phyloP scores from a whole-genome alignment of 1,284 basidiomycete genomes.

The Rhodofomes roseus region DNA sequence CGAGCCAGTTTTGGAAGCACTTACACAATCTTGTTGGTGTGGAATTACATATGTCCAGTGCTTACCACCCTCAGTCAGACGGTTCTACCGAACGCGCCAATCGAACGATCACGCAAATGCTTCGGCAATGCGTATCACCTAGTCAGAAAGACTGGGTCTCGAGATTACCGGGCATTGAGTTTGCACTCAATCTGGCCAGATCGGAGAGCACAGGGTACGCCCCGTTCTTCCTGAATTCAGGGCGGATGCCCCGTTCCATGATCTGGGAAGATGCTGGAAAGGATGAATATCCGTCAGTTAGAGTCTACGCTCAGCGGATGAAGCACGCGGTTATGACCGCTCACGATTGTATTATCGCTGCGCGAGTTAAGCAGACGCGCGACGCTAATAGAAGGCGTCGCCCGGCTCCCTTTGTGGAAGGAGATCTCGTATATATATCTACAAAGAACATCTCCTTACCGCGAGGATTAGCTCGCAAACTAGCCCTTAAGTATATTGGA shows the following conservation, averaged over 20 bases:
- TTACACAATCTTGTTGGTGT: constrained; percentile 31
- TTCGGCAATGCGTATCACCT: constrained; percentile 27
- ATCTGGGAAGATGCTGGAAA: constrained; percentile 1
- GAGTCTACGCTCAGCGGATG: constrained; percentile 2
- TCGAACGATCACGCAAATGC: constrained; percentile 33
- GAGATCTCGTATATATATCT: constrained; percentile 32
- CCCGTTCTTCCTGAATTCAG: constrained; percentile 6
- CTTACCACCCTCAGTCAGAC: constrained; percentile 43
- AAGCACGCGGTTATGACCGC: constrained; percentile 1
- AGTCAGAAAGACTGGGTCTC: constrained; percentile 36
- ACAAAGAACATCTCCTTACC: constrained; percentile 28
- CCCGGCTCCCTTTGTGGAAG: constrained; percentile 9
- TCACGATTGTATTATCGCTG: constrained; percentile 6
- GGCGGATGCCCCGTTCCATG: constrained; percentile 3
- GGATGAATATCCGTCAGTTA: constrained; percentile 4
- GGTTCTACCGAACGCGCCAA: constrained; percentile 37
- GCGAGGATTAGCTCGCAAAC: constrained; percentile 19
- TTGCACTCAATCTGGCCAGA: constrained; percentile 4
- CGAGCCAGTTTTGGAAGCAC: constrained; percentile 36
- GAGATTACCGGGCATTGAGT: constrained; percentile 28
- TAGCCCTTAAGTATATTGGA: constrained; percentile 26
- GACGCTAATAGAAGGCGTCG: constrained; percentile 7
- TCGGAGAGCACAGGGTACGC: constrained; percentile 6
- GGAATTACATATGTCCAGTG: constrained; percentile 35
- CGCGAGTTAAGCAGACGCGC: constrained; percentile 5